Evolutionary conservation across 169 alveolate species (phyloP), one percentile per base, ranked within the genome.

Genomic region (Babesia gibsoni): DNA sequence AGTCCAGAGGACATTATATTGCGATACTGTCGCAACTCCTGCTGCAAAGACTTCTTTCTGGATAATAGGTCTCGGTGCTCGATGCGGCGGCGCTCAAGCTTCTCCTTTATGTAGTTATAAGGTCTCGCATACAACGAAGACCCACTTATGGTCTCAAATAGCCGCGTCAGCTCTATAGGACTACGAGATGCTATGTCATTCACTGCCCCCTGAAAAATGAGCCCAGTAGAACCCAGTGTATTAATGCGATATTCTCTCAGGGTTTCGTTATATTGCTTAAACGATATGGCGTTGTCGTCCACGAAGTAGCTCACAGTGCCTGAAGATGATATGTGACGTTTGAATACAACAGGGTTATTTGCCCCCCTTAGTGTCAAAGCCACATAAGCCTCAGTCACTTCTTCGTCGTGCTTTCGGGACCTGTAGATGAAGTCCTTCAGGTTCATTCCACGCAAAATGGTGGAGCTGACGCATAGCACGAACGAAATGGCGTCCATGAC

Each of bases 201-300:
- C 4, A 94, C 94, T 30, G 93, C 95, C 1, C 97, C 98, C 87
- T 95, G 96, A 42, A 92, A 92, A 20, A 95, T 89, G 29, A 95
- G 68, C 61, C 92, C 85, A 0, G 91, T 82, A n/a, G 84, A 73
- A 4, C 91, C 89, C 69, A 83, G 46, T 0, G 90, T 82, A 66
- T 87, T 84, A 16, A 87, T 87, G 49, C 88, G 66, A 48, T 79
- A 70, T 27, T 79, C 83, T 10, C 69, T 58, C 35, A 79, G 63
- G 23, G 49, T 49, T 63, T 79, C 88, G 25, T 66, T 67, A 54
- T 79, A 79, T 48, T 70, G 82, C 56, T 79, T 79, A 70, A 79
- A 69, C 16, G 88, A 33, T 3, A 79, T 43, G 25, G 65, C 18
- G 9, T 79, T 35, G 29, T 84, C 92, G 73, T 93, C 90, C 52